Base-by-base conservation (phyloP, 441 rosid species). In the Adansonia gregorii region DNA sequence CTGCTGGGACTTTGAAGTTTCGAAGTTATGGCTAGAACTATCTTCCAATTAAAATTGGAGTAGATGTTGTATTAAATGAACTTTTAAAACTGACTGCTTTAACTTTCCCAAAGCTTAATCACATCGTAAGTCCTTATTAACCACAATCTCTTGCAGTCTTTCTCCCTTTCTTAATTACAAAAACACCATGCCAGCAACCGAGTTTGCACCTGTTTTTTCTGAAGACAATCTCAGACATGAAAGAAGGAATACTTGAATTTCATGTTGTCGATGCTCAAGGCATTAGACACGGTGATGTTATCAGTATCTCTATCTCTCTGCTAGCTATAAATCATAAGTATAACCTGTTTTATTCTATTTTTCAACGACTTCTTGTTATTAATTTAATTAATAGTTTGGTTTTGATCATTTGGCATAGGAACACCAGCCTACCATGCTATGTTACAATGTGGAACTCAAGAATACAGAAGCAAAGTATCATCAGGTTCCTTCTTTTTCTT, bases 191-290 rank as follows among this genome's bases (percentile, higher is more conserved):
- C 19, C 19, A 12, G 17, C 41, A 46, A n/a, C 24, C 45, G 27
- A 49, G 69, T 9, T 49, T n/a, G 24, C 3, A 1, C 5, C 56
- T 35, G 60, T 72, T 72, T 17, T 63, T 4, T 67, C 63, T 71
- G 67, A 55, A 27, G 60, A 41, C 20, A 14, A 41, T 78, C 14
- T 12, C 67, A 48, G 4, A 91, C 66, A 56, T 86, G 94, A 82
- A 83, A 78, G 85, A 78, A 73, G 97, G 95, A 82, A 79, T 64
- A 20, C 89, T 95, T 70, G 94, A 93, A 85, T 92, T 92, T 46
- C 75, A 91, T 83, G 88, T 95, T 24, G 96, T 93, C 65, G 83
- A 89, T 79, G 97, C 98, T 49, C 66, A 85, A 81, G 98, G 91
- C 86, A 91, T 92, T 61, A 83, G 79, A 61, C 98, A 85, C 76